Evolutionary conservation across 495 filamentous ascomycete species (phyloP).

Genomic region (Penicillium subrubescens): DNA sequence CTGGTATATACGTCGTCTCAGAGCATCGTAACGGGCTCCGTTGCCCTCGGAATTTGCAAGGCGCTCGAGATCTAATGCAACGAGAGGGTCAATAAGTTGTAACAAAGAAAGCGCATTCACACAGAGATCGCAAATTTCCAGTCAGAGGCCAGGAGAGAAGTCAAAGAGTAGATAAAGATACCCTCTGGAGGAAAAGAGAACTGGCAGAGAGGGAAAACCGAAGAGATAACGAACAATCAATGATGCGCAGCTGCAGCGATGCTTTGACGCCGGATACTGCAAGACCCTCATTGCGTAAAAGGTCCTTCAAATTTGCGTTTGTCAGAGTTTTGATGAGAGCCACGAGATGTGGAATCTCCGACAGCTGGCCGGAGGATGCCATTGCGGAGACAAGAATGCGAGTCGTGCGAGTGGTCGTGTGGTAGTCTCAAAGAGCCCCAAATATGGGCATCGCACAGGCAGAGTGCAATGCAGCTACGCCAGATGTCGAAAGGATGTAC

Average conservation of each 20-base stretch:
- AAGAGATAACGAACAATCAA: conserved; percentile 62
- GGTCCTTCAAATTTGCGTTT: conserved; percentile 71
- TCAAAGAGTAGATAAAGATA: background rate
- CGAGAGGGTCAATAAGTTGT: conserved; percentile 9
- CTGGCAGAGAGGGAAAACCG: background rate
- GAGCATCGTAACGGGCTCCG: conserved; percentile 34
- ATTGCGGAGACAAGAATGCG: conserved; percentile 24
- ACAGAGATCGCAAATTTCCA: background rate
- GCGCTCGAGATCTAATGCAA: conserved; percentile 38
- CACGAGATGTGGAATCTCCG: conserved; percentile 41
- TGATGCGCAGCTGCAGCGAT: conserved; percentile 74
- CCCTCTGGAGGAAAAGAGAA: background rate
- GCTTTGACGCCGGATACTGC: conserved; percentile 79
- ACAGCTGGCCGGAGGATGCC: conserved; percentile 48
- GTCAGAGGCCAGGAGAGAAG: too few species aligned
- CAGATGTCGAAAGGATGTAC: conserved; percentile 10
- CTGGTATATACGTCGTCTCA: conserved; percentile 36
- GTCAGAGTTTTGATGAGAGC: conserved; percentile 60
- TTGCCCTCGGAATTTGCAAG: conserved; percentile 35
- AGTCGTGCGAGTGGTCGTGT: background rate
- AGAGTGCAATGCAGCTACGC: conserved; percentile 24
- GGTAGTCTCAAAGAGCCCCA: background rate
- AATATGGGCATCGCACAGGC: conserved; percentile 13
- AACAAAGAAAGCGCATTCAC: background rate
- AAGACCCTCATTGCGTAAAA: conserved; percentile 70